These are phyloP conservation scores for Wickerhamomyces rabaulensis DNA, from an alignment of 805 yeast genomes.

Conservation along the genomic window DNA sequence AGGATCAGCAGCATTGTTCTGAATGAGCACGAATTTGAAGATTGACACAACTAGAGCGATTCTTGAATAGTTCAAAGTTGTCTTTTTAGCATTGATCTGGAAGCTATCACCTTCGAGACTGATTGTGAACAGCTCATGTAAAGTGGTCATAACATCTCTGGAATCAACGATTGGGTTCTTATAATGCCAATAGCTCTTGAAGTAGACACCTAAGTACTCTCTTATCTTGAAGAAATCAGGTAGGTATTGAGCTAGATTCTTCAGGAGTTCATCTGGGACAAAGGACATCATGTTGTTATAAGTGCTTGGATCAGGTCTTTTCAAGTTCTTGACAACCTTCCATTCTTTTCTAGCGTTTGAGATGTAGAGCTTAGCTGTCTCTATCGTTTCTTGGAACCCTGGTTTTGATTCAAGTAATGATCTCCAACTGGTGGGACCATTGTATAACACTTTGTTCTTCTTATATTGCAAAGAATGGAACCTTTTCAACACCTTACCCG, in stretches of 20 bases:
- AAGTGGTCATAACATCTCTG: not conserved
- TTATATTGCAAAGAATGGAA: conserved; percentile 7
- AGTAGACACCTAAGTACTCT: conserved; percentile 12
- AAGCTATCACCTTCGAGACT: conserved; percentile 5
- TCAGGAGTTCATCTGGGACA: conserved; percentile 10
- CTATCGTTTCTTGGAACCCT: conserved; percentile 5
- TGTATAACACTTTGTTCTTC: conserved; percentile 10
- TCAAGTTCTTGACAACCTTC: conserved; percentile 13
- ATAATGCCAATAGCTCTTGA: conserved; percentile 13
- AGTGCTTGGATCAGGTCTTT: conserved; percentile 4
- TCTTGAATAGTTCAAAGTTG: conserved; percentile 14
- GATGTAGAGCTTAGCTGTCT: conserved; percentile 9
- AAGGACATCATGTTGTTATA: conserved; percentile 7
- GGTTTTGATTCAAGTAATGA: conserved; percentile 7
- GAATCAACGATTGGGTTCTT: conserved; percentile 15
- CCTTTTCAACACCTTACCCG: conserved; percentile 3
- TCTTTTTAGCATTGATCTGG: conserved; percentile 2
- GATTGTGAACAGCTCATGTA: conserved; percentile 6
- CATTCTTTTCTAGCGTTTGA: conserved; percentile 19
- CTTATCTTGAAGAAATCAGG: conserved; percentile 16
- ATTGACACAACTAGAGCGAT: conserved; percentile 15
- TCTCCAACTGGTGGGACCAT: conserved; percentile 21
- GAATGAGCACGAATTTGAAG: conserved; percentile 7
- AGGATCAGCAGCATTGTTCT: conserved; percentile 3
- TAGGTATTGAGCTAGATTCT: conserved; percentile 10